Evolutionary conservation across 2,329 filamentous ascomycete species (phyloP).

Genomic region (Hypoxylon sp.): DNA sequence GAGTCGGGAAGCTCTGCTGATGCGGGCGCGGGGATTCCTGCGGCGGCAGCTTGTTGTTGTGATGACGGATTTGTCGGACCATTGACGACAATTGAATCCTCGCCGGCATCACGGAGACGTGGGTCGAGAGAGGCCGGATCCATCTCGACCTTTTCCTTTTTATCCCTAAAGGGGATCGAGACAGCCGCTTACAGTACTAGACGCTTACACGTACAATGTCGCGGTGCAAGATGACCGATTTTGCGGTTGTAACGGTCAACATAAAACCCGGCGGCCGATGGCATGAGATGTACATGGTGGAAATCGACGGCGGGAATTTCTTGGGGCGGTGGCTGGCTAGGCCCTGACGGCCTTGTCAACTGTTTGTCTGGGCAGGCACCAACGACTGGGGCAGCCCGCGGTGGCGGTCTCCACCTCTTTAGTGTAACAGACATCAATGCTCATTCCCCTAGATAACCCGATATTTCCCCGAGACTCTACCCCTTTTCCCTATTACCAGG

Average conservation of each 20-base stretch:
- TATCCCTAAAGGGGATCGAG: slow-evolving; percentile 37
- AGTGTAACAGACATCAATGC: neutral
- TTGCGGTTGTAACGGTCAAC: slow-evolving; percentile 46
- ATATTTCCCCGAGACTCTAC: slow-evolving; percentile 20
- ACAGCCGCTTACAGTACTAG: slow-evolving; percentile 39
- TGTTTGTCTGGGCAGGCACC: slow-evolving; percentile 8
- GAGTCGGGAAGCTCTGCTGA: slow-evolving; percentile 35
- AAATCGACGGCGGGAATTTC: slow-evolving; percentile 33
- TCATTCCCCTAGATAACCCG: slow-evolving; percentile 5
- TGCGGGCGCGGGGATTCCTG: slow-evolving; percentile 20
- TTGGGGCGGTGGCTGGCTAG: slow-evolving; percentile 26
- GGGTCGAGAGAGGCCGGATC: slow-evolving; percentile 52
- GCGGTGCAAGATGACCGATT: slow-evolving; percentile 43
- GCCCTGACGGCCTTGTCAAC: neutral
- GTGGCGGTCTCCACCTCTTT: slow-evolving; percentile 9
- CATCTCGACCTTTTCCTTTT: slow-evolving; percentile 44
- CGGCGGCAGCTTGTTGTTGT: slow-evolving; percentile 15
- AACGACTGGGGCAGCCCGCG: slow-evolving; percentile 10
- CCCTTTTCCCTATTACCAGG: slow-evolving; percentile 1
- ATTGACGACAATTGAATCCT: slow-evolving; percentile 50
- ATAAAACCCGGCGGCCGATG: slow-evolving; percentile 46
- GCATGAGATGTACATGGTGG: slow-evolving; percentile 31
- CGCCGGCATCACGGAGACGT: slow-evolving; percentile 49
- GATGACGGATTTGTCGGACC: slow-evolving; percentile 32
- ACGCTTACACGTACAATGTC: slow-evolving; percentile 41